Conservation (phyloP, 176 grass and related monocot species). For the Hyparrhenia diplandra region DNA sequence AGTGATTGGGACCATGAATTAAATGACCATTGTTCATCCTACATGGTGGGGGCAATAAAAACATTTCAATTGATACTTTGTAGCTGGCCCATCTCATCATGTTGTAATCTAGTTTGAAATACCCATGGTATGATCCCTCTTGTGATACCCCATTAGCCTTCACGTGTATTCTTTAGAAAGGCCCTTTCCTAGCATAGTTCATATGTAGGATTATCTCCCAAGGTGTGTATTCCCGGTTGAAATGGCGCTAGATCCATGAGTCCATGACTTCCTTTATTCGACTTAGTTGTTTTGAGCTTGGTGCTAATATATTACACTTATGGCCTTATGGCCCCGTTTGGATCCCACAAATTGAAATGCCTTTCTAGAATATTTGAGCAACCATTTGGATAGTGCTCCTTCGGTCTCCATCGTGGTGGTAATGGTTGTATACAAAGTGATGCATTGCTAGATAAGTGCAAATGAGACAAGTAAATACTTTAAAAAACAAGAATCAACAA, state of each 20-base stretch:
- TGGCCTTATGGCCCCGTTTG: no score
- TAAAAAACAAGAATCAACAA: no score
- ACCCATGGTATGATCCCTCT: not conserved
- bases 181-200: not conserved
- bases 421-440: no score
- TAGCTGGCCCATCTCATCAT: not conserved
- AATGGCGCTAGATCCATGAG: not conserved
- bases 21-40: not conserved
- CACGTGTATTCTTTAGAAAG: not conserved
- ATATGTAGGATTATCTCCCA: not conserved
- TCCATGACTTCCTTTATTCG: not conserved
- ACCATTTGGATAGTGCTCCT: no score
- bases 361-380: no score
- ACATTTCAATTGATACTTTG: not conserved
- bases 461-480: no score
- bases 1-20: not conserved
- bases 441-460: no score
- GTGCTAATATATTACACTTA: no score
- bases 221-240: not conserved
- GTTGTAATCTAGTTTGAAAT: not conserved
- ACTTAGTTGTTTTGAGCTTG: not conserved
- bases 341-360: no score
- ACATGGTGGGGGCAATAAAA: not conserved
- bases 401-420: no score
- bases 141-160: not conserved